Evolutionary conservation across 345 rosid genomes (phyloP), one percentile per base, ranked within the genome.

Genomic region (Microcos paniculata): DNA sequence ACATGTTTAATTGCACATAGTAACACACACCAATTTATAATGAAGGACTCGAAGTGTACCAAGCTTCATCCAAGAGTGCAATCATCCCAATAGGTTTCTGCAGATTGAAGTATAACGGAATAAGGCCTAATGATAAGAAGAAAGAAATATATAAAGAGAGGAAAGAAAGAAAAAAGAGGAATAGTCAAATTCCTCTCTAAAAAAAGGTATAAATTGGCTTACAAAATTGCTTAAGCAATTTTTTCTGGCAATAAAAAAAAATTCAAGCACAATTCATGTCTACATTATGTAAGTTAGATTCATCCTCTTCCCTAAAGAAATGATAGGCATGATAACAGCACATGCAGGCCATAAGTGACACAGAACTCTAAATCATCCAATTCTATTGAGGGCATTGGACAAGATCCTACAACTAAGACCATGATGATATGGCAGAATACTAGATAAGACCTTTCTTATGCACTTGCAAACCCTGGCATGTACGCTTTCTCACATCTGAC

Each of bases 21-120:
- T 23, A 67, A 71, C 85, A 83, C 75, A 61, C 89, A 86, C 87
- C 88, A 84, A 86, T 76, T 73, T 73, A 80, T 76, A 84, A 38
- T 68, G 57, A 78, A 73, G 78, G 81, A 81, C 76, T 79, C 79
- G 77, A 75, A 80, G 70, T 77, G 82, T 93, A 96, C 99, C 99
- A 96, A 83, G 99, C 98, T 90, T 96, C 99, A 80, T 96, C 99
- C 87, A 96, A 82, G 74, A 96, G 94, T 80, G 93, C 88, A 87
- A 96, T 89, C 57, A 96, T 86, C 79, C 99, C 99, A 82, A 96
- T 91, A 64, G 99, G 99, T 84, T 93, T 96, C 99, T 96, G 96
- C 91, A 88, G 80, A 83, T 77, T 53, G 71, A 75, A 31, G 8
- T 12, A 64, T 38, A 38, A 58, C 53, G 67, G 64, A 10, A 68